phyloP scores from a whole-genome alignment of 257 asterid species.

The Gentiana macrophylla region DNA sequence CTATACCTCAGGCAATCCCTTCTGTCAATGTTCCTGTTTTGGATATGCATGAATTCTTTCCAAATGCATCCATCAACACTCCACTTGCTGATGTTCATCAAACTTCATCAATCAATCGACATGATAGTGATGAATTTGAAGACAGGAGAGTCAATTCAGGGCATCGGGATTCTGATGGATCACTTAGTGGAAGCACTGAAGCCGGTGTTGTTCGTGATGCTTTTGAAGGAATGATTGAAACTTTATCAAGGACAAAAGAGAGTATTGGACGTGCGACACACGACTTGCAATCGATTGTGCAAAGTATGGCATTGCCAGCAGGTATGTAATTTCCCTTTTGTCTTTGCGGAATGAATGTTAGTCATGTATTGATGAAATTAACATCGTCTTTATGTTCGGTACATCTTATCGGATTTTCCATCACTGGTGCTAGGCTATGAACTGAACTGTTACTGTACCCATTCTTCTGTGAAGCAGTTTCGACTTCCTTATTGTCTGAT shows the following conservation, averaged over 20 bases:
- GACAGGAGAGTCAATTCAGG: constrained; percentile 68
- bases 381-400: neutral
- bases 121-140: constrained; percentile 46
- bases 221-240: constrained; percentile 98
- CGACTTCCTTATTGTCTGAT: too few relatives aligned
- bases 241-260: constrained; percentile 95
- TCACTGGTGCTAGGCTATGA: too few relatives aligned
- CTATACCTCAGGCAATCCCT: constrained; percentile 38
- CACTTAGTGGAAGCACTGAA: constrained; percentile 85
- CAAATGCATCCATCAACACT: constrained; percentile 26
- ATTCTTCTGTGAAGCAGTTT: too few relatives aligned
- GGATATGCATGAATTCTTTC: constrained; percentile 30
- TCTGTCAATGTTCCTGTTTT: constrained; percentile 23
- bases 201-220: constrained; percentile 99
- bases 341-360: neutral
- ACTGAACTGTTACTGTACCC: too few relatives aligned
- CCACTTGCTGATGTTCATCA: constrained; percentile 49
- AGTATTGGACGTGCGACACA: constrained; percentile 99
- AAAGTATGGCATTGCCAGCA: constrained; percentile 84
- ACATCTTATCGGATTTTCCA: neutral
- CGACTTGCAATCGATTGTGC: constrained; percentile 99
- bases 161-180: constrained; percentile 51
- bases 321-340: constrained; percentile 26
- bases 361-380: neutral
- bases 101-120: constrained; percentile 37